These are phyloP conservation scores for Leccinum disarticulatum DNA, from an alignment of 768 basidiomycete genomes.

Conservation along the genomic window DNA sequence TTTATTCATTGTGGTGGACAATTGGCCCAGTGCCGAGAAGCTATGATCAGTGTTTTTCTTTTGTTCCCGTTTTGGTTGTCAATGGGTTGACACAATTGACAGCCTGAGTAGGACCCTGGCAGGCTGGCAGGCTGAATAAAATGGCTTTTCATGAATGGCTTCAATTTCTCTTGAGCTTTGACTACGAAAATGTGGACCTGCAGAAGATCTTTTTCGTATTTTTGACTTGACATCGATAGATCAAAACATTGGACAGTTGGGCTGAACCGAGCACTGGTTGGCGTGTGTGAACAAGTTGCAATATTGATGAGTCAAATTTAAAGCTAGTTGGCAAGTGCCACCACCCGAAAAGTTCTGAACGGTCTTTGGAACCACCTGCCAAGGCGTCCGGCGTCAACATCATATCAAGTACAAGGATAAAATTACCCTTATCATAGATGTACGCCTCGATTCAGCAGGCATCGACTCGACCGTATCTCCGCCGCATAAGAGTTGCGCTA, in stretches of 20 bases:
- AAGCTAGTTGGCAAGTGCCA: too few species aligned
- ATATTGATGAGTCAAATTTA: too few species aligned
- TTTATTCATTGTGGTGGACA: constrained; percentile 16
- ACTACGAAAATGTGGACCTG: neutral
- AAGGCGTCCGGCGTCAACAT: neutral
- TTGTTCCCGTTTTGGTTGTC: constrained; percentile 15
- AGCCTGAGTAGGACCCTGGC: neutral
- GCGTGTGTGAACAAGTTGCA: neutral
- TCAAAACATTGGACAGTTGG: neutral
- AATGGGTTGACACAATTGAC: neutral
- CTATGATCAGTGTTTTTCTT: constrained; percentile 1
- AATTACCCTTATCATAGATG: constrained; percentile 7
- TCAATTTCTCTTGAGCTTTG: neutral
- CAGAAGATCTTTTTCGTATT: neutral
- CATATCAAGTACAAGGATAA: neutral
- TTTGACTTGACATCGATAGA: neutral
- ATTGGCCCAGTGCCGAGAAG: constrained; percentile 7
- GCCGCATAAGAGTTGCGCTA: constrained; percentile 29
- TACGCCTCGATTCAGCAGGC: constrained; percentile 8
- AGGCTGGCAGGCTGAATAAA: constrained; percentile 7
- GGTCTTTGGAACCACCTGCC: too few species aligned
- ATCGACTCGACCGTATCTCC: constrained; percentile 14
- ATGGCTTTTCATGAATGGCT: neutral
- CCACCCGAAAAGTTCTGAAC: too few species aligned
- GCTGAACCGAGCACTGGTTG: too few species aligned